Base-by-base conservation (phyloP, 2,329 filamentous ascomycete species). In the Plectosphaerella plurivora region DNA sequence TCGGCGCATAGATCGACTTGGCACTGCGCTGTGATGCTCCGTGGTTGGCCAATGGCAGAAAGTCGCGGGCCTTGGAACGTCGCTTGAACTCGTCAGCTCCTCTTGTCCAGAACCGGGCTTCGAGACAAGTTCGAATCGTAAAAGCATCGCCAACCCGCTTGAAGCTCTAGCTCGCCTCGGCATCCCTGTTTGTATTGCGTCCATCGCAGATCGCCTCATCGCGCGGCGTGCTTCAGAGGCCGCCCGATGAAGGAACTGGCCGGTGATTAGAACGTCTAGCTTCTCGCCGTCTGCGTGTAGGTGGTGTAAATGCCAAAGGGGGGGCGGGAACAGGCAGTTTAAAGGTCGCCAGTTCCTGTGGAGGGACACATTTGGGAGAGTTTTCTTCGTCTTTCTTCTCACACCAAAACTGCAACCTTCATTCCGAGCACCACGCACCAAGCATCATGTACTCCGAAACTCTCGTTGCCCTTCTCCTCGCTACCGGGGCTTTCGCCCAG, bases 361-460 rank as follows among this genome's bases (percentile, higher is more conserved):
- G 8, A 12, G 9, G 28, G 28, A 12, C 2, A 12, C 2, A 33
- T 33, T 22, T 5, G 22, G 7, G 28, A 33, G 28, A 33, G 28
- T 8, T 33, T 12, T 8, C 28, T 8, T 33, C 28, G 28, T 10
- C 28, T 8, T 33, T 20, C 42, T 10, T 22, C 8, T 25, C 15
- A 10, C 11, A n/a, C 42, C 20, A 46, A 20, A 22, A 28, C 12
- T 37, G 3, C 15, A 22, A 12, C 12, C 41, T 8, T 0, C 12
- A 49, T 18, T 10, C 4, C 4, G n/a, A 14, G 3, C 8, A 50
- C n/a, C 11, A 10, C 12, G 28, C 16, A 25, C 1, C 28, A 22
- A 18, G 39, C 50, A 53, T 5, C 20, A 57, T 57, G 56, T 54
- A 53, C 42, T 25, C 51, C 45, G 56, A 57, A 35, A 55, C 50